These are phyloP conservation scores for Pinus tabuliformis DNA, from an alignment of 75 land plant species.

Conservation along the genomic window DNA sequence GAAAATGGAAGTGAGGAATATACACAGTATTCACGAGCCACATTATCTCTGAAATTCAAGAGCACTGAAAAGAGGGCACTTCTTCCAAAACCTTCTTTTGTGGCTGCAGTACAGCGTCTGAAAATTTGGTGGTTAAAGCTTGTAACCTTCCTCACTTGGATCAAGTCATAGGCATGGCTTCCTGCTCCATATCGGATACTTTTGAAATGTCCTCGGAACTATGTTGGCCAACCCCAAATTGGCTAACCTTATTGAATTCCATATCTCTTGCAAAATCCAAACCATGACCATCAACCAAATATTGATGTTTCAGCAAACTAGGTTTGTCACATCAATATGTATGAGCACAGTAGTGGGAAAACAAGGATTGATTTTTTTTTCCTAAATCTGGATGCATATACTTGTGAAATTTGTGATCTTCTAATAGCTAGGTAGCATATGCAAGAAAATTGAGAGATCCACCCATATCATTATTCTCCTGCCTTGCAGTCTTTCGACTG, in stretches of 20 bases:
- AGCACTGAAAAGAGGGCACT: too few relatives aligned
- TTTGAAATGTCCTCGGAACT: too few relatives aligned
- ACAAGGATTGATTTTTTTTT: not conserved
- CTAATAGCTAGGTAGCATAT: not conserved
- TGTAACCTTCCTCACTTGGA: too few relatives aligned
- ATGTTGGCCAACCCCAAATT: not conserved
- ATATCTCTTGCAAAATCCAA: too few relatives aligned
- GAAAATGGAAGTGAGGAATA: conserved; percentile 23
- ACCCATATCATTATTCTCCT: not conserved
- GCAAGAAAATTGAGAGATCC: not conserved
- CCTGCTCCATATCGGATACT: too few relatives aligned
- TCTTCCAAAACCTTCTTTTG: too few relatives aligned
- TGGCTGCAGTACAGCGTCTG: too few relatives aligned
- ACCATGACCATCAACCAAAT: not conserved
- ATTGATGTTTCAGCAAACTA: not conserved
- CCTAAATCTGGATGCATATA: not conserved
- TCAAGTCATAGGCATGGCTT: too few relatives aligned
- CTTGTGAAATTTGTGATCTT: not conserved
- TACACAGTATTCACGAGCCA: too few relatives aligned
- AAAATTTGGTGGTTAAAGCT: too few relatives aligned
- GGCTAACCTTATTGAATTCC: not conserved
- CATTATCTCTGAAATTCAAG: too few relatives aligned
- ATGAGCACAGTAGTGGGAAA: not conserved
- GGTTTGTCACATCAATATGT: not conserved
- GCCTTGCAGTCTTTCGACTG: not conserved